Evolutionary conservation across 1,284 basidiomycete species (phyloP), one percentile per base, ranked within the genome.

Genomic region (Coniophora puteana): DNA sequence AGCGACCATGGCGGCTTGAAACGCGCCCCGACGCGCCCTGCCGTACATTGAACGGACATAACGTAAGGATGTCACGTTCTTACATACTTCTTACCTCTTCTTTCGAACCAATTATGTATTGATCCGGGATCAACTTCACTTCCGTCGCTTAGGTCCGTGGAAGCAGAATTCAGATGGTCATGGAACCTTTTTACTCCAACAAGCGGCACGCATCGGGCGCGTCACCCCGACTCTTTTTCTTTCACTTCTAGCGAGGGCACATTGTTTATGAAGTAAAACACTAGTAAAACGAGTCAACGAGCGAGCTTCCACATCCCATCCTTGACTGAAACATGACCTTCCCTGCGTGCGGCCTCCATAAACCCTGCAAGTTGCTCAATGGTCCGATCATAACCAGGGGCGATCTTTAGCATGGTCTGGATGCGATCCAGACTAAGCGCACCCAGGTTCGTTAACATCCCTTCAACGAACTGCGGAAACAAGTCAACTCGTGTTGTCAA

Each of bases 371-470:
- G 72, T 55, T 93, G 88, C 24, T 91, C 89, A 7, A 78, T 58
- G 2, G 79, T 82, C 47, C 80, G 76, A 51, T 90, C 79, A 59
- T 93, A 93, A 3, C 78, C 80, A 10, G 83, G 85, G 10, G 84
- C 86, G 55, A 89, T 78, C 55, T 77, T 83, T 41, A 94, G 70
- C 80, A 91, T 90, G 2, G 75, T 72, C 53, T 94, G 90, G 52
- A 94, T 89, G 11, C 84, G 75, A 43, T 87, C 81, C 27, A 88
- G 53, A 3, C 82, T 73, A 18, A 92, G 68, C 1, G 78, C 62
- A 6, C 86, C 86, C 31, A 94, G 67, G 56, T 91, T 93, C 40
- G 78, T 88, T 42, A 93, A 78, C 81, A 91, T 89, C 24, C 88
- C 88, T 61, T 88, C 80, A 46, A 89, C 82, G 59, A 83, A 89